Base-by-base conservation (phyloP, 352 stramenopile species). In the Aphanomyces astaci region DNA sequence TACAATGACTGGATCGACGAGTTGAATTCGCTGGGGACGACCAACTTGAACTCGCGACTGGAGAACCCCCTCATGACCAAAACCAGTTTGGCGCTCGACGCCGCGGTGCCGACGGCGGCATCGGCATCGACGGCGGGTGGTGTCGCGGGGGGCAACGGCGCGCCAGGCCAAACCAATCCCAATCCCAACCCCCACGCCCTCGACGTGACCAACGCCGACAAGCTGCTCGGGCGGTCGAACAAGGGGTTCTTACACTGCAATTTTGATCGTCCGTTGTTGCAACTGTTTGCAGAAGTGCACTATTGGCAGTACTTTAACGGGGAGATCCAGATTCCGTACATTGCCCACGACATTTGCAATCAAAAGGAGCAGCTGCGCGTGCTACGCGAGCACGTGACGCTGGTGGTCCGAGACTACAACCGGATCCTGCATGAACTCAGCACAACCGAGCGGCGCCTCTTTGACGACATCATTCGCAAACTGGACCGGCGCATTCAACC, bases 331-430 rank as follows among this genome's bases (percentile, higher is more conserved):
- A 97, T 98, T 48, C 94, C 94, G 24, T 98, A 98, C 76, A 89
- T 96, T 70, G 94, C 94, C 2, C 90, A 97, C 62, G 94, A 98
- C 64, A 96, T 98, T 52, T 98, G 87, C 70, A 98, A 97, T 67
- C 89, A 97, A 66, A 92, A 94, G 71, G 87, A 96, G 63, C 88
- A 97, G 53, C 72, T 98, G 1, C 87, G 92, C 4, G 78, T 97
- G 22, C 75, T 97, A 40, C 78, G 91, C 15, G 94, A 98, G 64
- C 87, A 98, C 49, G 92, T 98, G 3, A 97, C 98, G 89, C 81
- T 96, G 0, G 89, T 98, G 24, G 92, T 98, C 10, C 84, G 91
- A 2, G 93, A 97, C 49, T 98, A 98, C 75, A 98, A 98, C 72
- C 82, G 86, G 22, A 98, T 98, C 57, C 75, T 98, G 24, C 67